Evolutionary conservation across 768 basidiomycete genomes (phyloP).

Genomic region (Tricholoma matsutake): DNA sequence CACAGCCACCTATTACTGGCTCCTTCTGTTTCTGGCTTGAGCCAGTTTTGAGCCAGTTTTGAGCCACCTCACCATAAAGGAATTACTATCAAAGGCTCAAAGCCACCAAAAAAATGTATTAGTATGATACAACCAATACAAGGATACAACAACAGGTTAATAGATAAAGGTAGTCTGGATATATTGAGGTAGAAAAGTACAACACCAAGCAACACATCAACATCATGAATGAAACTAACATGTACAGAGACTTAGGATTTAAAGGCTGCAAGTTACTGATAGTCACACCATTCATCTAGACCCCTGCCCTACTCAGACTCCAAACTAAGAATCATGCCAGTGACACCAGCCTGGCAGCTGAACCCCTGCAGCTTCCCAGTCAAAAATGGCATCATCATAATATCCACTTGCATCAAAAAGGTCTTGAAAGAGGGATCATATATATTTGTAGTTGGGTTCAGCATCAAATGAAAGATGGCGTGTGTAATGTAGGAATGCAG

Average conservation of each 20-base stretch:
- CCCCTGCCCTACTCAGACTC: background rate
- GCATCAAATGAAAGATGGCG: slow-evolving; percentile 55
- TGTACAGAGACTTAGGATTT: background rate
- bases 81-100: too few relatives aligned
- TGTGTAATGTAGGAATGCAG: background rate
- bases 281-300: background rate
- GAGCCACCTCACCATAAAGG: too few relatives aligned
- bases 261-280: background rate
- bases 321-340: background rate
- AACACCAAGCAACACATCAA: background rate
- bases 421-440: slow-evolving; percentile 49
- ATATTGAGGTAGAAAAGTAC: too few relatives aligned
- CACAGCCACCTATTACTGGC: too few relatives aligned
- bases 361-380: slow-evolving; percentile 31
- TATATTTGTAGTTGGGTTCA: slow-evolving; percentile 58
- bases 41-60: too few relatives aligned
- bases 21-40: too few relatives aligned
- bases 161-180: too few relatives aligned
- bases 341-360: background rate
- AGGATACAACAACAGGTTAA: too few relatives aligned
- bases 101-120: too few relatives aligned
- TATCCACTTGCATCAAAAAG: slow-evolving; percentile 35
- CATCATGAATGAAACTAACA: background rate
- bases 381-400: slow-evolving; percentile 57
- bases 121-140: too few relatives aligned